Percentiles rank a stretch among this genome's conserved stretches.
Evolutionary conservation across 2,329 filamentous ascomycete species (phyloP).

Genomic region (Mariannaea sp.): DNA sequence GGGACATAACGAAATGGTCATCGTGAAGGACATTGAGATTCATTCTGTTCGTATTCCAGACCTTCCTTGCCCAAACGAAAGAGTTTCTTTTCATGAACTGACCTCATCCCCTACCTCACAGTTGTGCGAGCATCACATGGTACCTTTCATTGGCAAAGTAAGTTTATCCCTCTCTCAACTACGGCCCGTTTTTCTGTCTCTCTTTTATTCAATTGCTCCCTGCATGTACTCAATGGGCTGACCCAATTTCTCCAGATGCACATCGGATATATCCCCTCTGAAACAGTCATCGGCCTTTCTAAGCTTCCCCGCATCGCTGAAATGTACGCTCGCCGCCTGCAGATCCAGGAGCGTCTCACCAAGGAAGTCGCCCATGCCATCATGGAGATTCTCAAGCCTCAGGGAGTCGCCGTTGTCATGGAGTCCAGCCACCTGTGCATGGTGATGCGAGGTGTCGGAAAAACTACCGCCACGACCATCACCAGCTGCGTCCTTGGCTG

Average conservation of each 20-base stretch:
- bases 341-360: constrained; percentile 95
- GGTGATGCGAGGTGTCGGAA: constrained; percentile 98
- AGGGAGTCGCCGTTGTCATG: constrained; percentile 96
- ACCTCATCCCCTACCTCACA: too few species aligned
- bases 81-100: too few species aligned
- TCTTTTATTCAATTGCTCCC: too few species aligned
- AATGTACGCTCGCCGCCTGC: constrained; percentile 91
- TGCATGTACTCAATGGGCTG: too few species aligned
- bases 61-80: constrained; percentile 16
- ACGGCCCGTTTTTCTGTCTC: too few species aligned
- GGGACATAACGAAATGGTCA: constrained; percentile 95
- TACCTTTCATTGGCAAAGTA: neutral
- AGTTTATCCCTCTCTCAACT: too few species aligned
- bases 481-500: constrained; percentile 98
- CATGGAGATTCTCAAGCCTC: constrained; percentile 88
- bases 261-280: constrained; percentile 94
- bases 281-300: constrained; percentile 91
- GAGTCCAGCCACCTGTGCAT: constrained; percentile 97
- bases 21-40: constrained; percentile 96
- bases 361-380: constrained; percentile 95
- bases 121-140: neutral
- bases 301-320: constrained; percentile 96
- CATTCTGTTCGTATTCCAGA: constrained; percentile 98
- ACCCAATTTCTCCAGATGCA: constrained; percentile 80
- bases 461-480: constrained; percentile 83